phyloP scores from a whole-genome alignment of 176 grass and related monocot genomes.

The Thalia dealbata region DNA sequence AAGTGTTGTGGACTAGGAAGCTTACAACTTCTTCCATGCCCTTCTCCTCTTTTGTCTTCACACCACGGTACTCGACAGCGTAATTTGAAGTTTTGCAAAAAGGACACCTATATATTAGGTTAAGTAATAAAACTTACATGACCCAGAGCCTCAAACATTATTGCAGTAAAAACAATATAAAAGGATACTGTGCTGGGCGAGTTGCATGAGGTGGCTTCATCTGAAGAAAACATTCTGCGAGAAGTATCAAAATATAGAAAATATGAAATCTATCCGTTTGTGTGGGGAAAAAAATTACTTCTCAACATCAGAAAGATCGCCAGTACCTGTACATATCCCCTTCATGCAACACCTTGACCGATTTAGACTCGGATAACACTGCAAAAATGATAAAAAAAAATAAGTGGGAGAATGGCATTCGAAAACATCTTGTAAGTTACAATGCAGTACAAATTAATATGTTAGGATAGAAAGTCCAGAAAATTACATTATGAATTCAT shows the following conservation, averaged over 20 bases:
- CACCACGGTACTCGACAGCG: slow-evolving; percentile 92
- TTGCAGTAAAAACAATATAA: slow-evolving; percentile 9
- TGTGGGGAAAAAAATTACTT: neutral
- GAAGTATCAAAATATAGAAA: slow-evolving; percentile 23
- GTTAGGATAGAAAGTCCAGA: no score
- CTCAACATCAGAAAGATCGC: slow-evolving; percentile 4
- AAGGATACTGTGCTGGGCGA: slow-evolving; percentile 97
- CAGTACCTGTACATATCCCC: slow-evolving; percentile 94
- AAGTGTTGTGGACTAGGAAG: neutral
- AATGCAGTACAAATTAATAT: no score
- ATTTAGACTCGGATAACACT: slow-evolving; percentile 98
- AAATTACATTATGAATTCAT: no score
- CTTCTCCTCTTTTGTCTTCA: slow-evolving; percentile 97
- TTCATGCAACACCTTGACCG: slow-evolving; percentile 94
- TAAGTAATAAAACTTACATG: slow-evolving; percentile 26
- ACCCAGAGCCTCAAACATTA: neutral
- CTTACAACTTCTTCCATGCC: slow-evolving; percentile 97
- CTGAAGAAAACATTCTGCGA: slow-evolving; percentile 96
- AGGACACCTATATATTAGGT: slow-evolving; percentile 80
- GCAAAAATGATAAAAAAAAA: slow-evolving; percentile 18
- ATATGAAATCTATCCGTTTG: neutral
- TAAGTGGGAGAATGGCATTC: slow-evolving; percentile 10
- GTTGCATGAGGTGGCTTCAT: slow-evolving; percentile 85
- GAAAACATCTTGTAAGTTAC: neutral
- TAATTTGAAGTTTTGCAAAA: slow-evolving; percentile 98